phyloP scores from a whole-genome alignment of 2,329 filamentous ascomycete genomes.

The Erysiphe pulchra region DNA sequence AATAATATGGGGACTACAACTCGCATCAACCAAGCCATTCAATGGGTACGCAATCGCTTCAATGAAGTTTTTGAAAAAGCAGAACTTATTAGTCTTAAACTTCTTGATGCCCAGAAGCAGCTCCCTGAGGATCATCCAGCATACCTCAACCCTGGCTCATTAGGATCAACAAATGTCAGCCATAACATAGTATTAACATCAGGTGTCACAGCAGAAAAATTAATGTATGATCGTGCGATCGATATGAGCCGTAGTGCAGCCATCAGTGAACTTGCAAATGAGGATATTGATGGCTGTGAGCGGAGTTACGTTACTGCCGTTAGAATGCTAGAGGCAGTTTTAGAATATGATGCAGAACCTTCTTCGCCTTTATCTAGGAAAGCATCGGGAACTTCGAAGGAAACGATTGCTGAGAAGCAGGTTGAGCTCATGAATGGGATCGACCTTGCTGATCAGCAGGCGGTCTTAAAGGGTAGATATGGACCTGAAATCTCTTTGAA shows the following conservation, averaged over 20 bases:
- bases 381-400: constrained; percentile 16
- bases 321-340: constrained; percentile 77
- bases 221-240: constrained; percentile 92
- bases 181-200: constrained; percentile 54
- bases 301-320: constrained; percentile 85
- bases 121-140: constrained; percentile 66
- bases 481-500: background rate
- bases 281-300: constrained; percentile 69
- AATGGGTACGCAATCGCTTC: constrained; percentile 84
- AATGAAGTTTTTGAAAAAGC: constrained; percentile 95
- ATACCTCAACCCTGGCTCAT: constrained; percentile 54
- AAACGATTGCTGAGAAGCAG: constrained; percentile 16
- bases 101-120: constrained; percentile 63
- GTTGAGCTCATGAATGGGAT: constrained; percentile 26
- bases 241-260: constrained; percentile 92
- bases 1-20: constrained; percentile 18
- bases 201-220: constrained; percentile 78
- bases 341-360: constrained; percentile 52
- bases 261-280: constrained; percentile 84
- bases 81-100: constrained; percentile 70
- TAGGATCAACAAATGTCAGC: constrained; percentile 33
- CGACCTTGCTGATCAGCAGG: constrained; percentile 45
- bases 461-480: constrained; percentile 43
- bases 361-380: constrained; percentile 18
- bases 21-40: constrained; percentile 77